Evolutionary conservation across 2,329 filamentous ascomycete genomes (phyloP).

Genomic region (Beauveria scarabaeidicola): DNA sequence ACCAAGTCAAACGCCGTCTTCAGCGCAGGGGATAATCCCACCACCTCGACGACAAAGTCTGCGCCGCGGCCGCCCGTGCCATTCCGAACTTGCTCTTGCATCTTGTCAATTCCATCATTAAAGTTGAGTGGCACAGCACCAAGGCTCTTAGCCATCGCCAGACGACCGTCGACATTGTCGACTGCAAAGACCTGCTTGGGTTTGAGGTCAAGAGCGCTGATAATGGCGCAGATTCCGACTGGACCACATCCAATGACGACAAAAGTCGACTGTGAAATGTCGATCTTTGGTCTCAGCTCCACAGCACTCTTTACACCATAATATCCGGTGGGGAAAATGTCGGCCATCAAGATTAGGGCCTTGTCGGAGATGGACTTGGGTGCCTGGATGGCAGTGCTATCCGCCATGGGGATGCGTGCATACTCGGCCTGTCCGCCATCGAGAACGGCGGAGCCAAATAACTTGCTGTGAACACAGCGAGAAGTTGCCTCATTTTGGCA

Average conservation of each 20-base stretch:
- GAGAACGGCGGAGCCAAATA: conserved; percentile 62
- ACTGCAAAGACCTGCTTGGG: conserved; percentile 72
- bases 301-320: conserved; percentile 77
- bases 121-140: conserved; percentile 84
- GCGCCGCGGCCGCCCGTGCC: conserved; percentile 73
- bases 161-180: conserved; percentile 65
- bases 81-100: conserved; percentile 62
- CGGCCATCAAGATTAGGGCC: conserved; percentile 77
- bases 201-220: conserved; percentile 66
- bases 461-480: conserved; percentile 58
- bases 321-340: conserved; percentile 84
- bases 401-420: conserved; percentile 71
- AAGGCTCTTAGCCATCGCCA: conserved; percentile 62
- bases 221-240: conserved; percentile 74
- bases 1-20: conserved; percentile 63
- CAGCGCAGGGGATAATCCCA: conserved; percentile 60
- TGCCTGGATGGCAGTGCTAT: conserved; percentile 70
- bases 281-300: conserved; percentile 40
- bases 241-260: conserved; percentile 80
- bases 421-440: conserved; percentile 80
- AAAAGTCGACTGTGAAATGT: conserved; percentile 49
- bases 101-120: conserved; percentile 52
- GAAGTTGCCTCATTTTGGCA: conserved; percentile 70
- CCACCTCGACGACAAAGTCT: conserved; percentile 75
- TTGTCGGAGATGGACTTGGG: conserved; percentile 60